Evolutionary conservation across 768 basidiomycete species (phyloP), one percentile per base, ranked within the genome.

Genomic region (Xanthoconium stramineum): DNA sequence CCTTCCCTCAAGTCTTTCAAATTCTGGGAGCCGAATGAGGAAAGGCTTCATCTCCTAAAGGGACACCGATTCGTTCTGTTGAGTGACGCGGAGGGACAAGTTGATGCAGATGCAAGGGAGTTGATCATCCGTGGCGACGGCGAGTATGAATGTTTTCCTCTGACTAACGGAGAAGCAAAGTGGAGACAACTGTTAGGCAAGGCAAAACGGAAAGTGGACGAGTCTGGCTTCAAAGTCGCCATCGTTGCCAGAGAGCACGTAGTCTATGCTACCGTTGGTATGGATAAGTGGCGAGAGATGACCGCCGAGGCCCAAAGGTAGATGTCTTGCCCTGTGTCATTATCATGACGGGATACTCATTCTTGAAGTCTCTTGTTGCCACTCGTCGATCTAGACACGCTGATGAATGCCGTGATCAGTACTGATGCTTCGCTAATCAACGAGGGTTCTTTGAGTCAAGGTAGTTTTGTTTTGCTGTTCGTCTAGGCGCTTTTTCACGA

Each of bases 21-120:
- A 29, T 71, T 81, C 3, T 90, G 89, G 89, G 81, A 85, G 55
- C 84, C 84, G 0, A 85, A 84, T 51, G 84, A 87, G 63, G 82
- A 77, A 53, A 77, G 89, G 10, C 61, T 82, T 10, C 75, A 77
- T 46, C 73, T 91, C 63, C 75, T 91, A 33, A 66, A 69, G 6
- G 67, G 69, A 0, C 80, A 75, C 56, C 76, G 84, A 9, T 89
- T 90, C 62, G 64, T 90, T 8, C 83, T 84, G 51, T 72, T 85
- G 6, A 79, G 80, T 2, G 85, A 87, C 60, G 80, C 77, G 47
- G 75, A 75, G 0, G 74, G 79, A n/a, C 77, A 82, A 37, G 64
- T 76, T 0, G 78, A 80, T 19, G 68, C 11, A 7, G 81, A 82
- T 24, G 69, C 83, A 24, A 75, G 77, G 53, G 83, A 83, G 15